Conservation (phyloP, 2,329 filamentous ascomycete species). For the Penicillium sp. region DNA sequence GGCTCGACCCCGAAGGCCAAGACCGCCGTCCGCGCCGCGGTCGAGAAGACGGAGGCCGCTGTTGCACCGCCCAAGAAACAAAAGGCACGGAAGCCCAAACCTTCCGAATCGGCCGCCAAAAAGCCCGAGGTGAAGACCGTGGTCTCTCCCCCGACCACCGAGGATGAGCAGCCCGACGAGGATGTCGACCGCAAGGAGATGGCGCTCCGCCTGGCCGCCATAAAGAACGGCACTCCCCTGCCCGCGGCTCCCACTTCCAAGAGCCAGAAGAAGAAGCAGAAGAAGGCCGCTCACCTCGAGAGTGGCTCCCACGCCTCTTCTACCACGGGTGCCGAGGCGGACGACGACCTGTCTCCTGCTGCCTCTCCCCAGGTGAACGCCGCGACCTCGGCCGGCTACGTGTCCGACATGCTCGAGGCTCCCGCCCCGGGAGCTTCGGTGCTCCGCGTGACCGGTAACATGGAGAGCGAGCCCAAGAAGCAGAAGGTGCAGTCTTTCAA, state of each 20-base stretch:
- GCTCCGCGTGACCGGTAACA: constrained; percentile 71
- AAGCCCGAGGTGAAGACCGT: constrained; percentile 33
- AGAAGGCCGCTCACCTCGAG: constrained; percentile 61
- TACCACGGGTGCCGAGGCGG: constrained; percentile 70
- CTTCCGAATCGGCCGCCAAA: constrained; percentile 27
- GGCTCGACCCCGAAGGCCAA: constrained; percentile 34
- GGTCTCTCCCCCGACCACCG: constrained; percentile 27
- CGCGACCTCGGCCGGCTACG: constrained; percentile 56
- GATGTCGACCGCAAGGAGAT: constrained; percentile 71
- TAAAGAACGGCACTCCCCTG: constrained; percentile 65
- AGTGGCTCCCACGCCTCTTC: constrained; percentile 64
- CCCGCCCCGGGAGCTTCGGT: constrained; percentile 66
- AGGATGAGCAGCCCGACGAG: constrained; percentile 50
- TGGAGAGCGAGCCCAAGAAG: constrained; percentile 58
- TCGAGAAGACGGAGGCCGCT: constrained; percentile 36
- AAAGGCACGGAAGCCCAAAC: constrained; percentile 39
- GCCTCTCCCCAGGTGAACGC: constrained; percentile 61
- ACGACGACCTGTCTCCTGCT: constrained; percentile 73
- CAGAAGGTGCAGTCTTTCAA: constrained; percentile 60
- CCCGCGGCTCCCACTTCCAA: constrained; percentile 44
- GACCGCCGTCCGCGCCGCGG: constrained; percentile 26
- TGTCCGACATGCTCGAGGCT: constrained; percentile 90
- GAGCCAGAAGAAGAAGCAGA: constrained; percentile 66
- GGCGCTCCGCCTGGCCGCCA: constrained; percentile 68
- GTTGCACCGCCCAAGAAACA: constrained; percentile 38